Percentiles rank a stretch among this genome's conserved stretches.
Conservation (phyloP, 208 protist species). For the Histomonas meleagridis region DNA sequence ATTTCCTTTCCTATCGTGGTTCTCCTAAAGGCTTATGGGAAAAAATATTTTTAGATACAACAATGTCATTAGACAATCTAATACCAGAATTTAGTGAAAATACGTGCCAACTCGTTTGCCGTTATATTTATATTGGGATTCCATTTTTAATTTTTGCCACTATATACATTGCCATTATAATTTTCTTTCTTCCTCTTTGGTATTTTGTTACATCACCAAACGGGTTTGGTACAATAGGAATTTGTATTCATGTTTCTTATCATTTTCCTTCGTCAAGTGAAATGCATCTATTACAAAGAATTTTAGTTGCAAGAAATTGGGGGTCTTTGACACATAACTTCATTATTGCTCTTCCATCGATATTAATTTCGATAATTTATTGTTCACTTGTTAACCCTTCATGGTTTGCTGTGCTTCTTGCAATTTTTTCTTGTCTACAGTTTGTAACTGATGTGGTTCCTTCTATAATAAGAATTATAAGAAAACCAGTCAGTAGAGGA, state of each 20-base stretch:
- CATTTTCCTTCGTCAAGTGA: background rate
- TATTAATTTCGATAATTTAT: background rate
- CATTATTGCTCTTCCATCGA: background rate
- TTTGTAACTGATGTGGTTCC: background rate
- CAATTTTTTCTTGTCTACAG: background rate
- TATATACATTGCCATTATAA: background rate
- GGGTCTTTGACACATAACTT: background rate
- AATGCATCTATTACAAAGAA: background rate
- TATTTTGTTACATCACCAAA: background rate
- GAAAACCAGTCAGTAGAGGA: no score
- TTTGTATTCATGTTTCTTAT: background rate
- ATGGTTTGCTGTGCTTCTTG: background rate
- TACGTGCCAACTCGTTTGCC: background rate
- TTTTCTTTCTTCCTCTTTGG: background rate
- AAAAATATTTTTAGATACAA: background rate
- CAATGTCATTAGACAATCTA: background rate
- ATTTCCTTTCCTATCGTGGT: background rate
- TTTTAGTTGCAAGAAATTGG: background rate
- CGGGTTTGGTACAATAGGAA: background rate
- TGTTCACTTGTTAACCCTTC: no score
- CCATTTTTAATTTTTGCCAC: background rate
- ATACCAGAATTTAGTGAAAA: background rate
- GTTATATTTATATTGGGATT: constrained; percentile 7
- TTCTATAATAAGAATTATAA: no score
- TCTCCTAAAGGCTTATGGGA: background rate